phyloP scores from a whole-genome alignment of 2,329 filamentous ascomycete species.

The Scedosporium minutisporum region DNA sequence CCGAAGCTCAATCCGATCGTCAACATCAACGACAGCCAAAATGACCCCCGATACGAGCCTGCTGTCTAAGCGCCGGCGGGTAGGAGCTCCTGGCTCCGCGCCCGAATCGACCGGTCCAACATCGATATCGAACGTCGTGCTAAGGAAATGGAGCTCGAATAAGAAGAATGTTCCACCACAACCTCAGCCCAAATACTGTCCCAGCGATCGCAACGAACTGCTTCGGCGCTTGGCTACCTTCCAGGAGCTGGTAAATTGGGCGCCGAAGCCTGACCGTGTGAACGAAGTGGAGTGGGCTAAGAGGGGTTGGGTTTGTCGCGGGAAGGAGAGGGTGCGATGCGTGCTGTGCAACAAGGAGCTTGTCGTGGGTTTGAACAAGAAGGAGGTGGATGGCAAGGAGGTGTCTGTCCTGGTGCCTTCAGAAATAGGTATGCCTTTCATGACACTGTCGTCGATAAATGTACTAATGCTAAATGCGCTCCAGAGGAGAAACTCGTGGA shows the following conservation, averaged over 20 bases:
- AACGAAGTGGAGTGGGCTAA: slow-evolving; percentile 93
- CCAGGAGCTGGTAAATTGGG: slow-evolving; percentile 84
- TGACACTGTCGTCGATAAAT: too few relatives aligned
- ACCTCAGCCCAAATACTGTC: slow-evolving; percentile 62
- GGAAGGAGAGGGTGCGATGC: slow-evolving; percentile 76
- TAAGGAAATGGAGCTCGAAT: slow-evolving; percentile 28
- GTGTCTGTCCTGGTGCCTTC: slow-evolving; percentile 44
- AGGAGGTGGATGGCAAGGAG: slow-evolving; percentile 46
- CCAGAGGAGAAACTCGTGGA: slow-evolving; percentile 59
- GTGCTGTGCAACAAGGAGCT: slow-evolving; percentile 77
- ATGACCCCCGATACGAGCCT: slow-evolving; percentile 11
- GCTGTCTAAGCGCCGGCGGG: slow-evolving; percentile 38
- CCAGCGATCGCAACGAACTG: slow-evolving; percentile 75
- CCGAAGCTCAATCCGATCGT: slow-evolving; percentile 8
- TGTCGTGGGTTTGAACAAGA: slow-evolving; percentile 65
- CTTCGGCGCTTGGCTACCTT: slow-evolving; percentile 76
- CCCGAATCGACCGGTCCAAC: slow-evolving; percentile 15
- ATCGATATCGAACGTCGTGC: slow-evolving; percentile 28
- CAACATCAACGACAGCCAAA: slow-evolving; percentile 11
- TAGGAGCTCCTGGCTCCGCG: slow-evolving; percentile 32
- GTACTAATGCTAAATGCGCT: slow-evolving; percentile 12
- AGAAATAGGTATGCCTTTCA: slow-evolving; percentile 38
- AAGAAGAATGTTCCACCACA: slow-evolving; percentile 16
- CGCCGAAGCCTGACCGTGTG: slow-evolving; percentile 77
- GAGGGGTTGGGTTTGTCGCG: slow-evolving; percentile 79